Percentiles rank a stretch among this genome's conserved stretches.
phyloP scores from a whole-genome alignment of 73 alveolate species.

The Stentor coeruleus region DNA sequence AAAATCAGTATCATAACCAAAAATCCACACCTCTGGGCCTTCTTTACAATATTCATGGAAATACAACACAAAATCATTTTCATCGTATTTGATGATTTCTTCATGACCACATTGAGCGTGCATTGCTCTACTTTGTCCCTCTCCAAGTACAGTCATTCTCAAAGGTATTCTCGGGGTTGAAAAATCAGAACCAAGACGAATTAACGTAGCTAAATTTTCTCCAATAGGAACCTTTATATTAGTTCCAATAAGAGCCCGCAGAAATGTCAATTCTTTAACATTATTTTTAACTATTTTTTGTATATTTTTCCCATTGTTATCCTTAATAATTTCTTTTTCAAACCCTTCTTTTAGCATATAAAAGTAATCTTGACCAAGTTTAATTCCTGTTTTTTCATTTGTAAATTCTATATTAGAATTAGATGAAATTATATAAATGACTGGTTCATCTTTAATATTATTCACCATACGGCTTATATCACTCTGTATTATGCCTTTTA shows the following conservation, averaged over 20 bases:
- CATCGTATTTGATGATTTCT: neutral
- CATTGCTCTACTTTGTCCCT: neutral
- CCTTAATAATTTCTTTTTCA: no score
- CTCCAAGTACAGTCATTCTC: neutral
- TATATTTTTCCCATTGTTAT: neutral
- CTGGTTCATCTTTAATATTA: neutral
- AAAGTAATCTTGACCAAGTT: neutral
- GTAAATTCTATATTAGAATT: neutral
- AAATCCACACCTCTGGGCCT: conserved; percentile 16
- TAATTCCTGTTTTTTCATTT: neutral
- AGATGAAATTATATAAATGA: no score
- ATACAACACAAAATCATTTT: neutral
- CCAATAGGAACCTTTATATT: neutral
- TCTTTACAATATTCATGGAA: conserved; percentile 21
- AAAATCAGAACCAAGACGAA: conserved; percentile 7
- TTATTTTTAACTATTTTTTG: neutral
- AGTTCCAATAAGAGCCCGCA: neutral
- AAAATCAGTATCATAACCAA: conserved; percentile 17
- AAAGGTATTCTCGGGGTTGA: neutral
- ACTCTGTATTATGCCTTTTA: neutral
- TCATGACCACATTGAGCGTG: conserved; percentile 2
- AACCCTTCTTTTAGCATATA: no score
- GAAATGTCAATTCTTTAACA: neutral
- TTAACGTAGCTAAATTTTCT: neutral
- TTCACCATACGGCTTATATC: neutral